These are phyloP conservation scores for Aspergillus avenaceus DNA, from an alignment of 495 filamentous ascomycete species.

Conservation along the genomic window DNA sequence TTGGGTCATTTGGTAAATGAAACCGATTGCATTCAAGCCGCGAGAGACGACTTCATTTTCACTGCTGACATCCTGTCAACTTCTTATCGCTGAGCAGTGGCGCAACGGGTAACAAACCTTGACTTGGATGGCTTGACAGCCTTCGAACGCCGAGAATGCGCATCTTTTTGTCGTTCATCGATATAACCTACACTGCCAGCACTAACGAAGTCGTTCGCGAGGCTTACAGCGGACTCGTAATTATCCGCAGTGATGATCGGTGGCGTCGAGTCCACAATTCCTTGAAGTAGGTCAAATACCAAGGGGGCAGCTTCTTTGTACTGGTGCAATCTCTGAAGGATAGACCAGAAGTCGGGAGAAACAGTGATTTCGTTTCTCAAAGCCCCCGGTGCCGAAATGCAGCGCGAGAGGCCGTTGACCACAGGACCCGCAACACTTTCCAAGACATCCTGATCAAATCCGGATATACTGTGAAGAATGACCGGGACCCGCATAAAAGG, in stretches of 20 bases:
- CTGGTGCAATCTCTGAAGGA: constrained; percentile 69
- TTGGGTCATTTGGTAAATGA: constrained; percentile 74
- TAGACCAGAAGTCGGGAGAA: constrained; percentile 96
- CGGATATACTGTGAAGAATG: constrained; percentile 84
- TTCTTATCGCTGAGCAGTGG: background rate
- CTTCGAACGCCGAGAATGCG: constrained; percentile 44
- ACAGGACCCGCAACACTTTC: constrained; percentile 70
- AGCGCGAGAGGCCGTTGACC: constrained; percentile 73
- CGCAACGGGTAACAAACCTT: constrained; percentile 43
- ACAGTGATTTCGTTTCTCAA: constrained; percentile 89
- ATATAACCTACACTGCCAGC: constrained; percentile 76
- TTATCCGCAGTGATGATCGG: constrained; percentile 90
- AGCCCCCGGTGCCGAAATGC: constrained; percentile 68
- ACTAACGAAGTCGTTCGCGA: constrained; percentile 87
- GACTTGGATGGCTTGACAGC: constrained; percentile 53
- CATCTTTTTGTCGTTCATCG: constrained; percentile 76
- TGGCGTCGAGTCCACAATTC: constrained; percentile 59
- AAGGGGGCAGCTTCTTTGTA: constrained; percentile 64
- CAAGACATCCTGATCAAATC: constrained; percentile 72
- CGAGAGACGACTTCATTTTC: constrained; percentile 74
- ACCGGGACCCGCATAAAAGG: constrained; percentile 91
- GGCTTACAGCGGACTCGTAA: constrained; percentile 75
- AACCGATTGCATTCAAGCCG: constrained; percentile 72
- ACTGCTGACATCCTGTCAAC: constrained; percentile 25
- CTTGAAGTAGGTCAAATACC: constrained; percentile 80